phyloP scores from a whole-genome alignment of 371 early-diverging fungal species.

The Mortierella sp. region DNA sequence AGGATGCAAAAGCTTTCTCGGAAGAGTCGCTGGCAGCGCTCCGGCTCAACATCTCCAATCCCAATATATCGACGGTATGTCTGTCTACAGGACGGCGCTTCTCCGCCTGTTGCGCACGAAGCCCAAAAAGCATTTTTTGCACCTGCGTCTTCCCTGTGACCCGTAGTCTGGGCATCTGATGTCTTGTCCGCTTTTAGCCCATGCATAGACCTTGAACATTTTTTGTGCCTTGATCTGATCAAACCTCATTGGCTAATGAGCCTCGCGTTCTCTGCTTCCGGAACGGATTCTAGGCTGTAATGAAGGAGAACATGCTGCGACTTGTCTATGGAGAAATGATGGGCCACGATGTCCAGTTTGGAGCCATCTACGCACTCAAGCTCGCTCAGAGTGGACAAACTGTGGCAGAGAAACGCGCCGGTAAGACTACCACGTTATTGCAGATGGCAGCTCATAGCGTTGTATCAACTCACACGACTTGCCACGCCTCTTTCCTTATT shows the following conservation, averaged over 20 bases:
- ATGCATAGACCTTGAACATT: too few relatives aligned
- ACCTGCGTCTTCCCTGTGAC: too few relatives aligned
- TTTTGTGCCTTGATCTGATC: too few relatives aligned
- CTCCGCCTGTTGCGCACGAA: background rate
- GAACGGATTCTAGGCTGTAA: constrained; percentile 14
- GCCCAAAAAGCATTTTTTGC: background rate
- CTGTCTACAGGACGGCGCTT: background rate
- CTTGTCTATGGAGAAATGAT: constrained; percentile 53
- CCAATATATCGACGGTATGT: constrained; percentile 40
- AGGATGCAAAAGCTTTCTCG: constrained; percentile 39
- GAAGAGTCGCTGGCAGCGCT: constrained; percentile 34
- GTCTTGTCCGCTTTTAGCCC: too few relatives aligned
- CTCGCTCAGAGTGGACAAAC: constrained; percentile 54
- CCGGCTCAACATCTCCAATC: constrained; percentile 36
- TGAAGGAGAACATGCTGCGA: constrained; percentile 52
- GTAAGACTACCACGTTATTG: constrained; percentile 4
- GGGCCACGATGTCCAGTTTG: constrained; percentile 52
- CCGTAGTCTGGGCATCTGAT: too few relatives aligned
- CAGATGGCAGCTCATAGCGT: too few relatives aligned
- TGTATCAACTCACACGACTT: too few relatives aligned
- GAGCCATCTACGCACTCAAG: constrained; percentile 49
- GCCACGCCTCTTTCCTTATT: background rate
- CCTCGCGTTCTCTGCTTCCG: background rate
- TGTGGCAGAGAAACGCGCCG: constrained; percentile 48
- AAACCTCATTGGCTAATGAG: background rate